Evolutionary conservation across 345 rosid species (phyloP).

Genomic region (Acer campestre): DNA sequence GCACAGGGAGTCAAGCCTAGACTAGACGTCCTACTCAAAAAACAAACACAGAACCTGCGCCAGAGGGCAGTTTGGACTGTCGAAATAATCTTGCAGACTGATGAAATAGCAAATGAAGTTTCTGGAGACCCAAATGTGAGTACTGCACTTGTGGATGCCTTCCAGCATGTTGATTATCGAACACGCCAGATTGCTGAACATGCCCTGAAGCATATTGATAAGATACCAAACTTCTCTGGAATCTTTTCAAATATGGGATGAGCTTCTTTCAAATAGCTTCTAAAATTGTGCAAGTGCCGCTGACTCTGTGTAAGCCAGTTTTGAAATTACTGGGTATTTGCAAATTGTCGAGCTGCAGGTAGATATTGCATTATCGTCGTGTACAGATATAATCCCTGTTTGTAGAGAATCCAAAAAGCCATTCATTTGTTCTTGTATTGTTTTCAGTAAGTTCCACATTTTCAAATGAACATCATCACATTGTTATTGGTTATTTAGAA

Average conservation of each 20-base stretch:
- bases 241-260: conserved; percentile 66
- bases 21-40: conserved; percentile 69
- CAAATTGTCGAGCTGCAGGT: conserved; percentile 26
- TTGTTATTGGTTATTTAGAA: conserved; percentile 1
- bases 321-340: conserved; percentile 19
- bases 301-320: conserved; percentile 18
- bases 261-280: too few relatives aligned
- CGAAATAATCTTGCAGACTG: conserved; percentile 69
- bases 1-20: conserved; percentile 75
- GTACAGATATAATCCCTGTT: conserved; percentile 24
- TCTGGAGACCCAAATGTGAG: conserved; percentile 76
- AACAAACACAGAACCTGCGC: conserved; percentile 65
- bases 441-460: conserved; percentile 11
- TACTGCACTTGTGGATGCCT: conserved; percentile 90
- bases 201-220: conserved; percentile 83
- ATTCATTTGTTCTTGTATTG: conserved; percentile 30
- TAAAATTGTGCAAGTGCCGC: too few relatives aligned
- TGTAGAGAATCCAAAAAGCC: too few relatives aligned
- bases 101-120: conserved; percentile 71
- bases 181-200: conserved; percentile 90
- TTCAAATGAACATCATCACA: conserved; percentile 4
- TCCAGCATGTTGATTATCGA: conserved; percentile 82
- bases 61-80: too few relatives aligned
- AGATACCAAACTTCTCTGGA: conserved; percentile 94
- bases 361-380: conserved; percentile 39